Base-by-base conservation (phyloP, 495 filamentous ascomycete genomes). In the Talaromyces trachyspermus region DNA sequence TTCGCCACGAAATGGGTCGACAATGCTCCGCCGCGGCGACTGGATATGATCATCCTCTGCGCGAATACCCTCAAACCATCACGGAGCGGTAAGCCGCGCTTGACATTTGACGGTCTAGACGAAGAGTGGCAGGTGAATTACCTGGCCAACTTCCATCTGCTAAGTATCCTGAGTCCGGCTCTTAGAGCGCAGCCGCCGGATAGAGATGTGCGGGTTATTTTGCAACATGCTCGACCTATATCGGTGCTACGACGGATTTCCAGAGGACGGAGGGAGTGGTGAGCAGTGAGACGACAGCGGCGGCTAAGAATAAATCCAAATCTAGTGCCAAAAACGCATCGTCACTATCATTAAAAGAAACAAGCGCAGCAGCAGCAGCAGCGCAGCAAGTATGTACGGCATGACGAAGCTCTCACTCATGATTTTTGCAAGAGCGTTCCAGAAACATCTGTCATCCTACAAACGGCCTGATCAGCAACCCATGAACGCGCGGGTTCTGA, bases 1-100 rank as follows among this genome's bases (percentile, higher is more conserved):
- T 99, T 99, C 59, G 92, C 92, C n/a, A 99, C 92, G 2, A 89
- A 89, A 68, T 99, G 94, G 89, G 85, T 97, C 54, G 90, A 99
- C 64, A 99, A 97, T 61, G 78, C 82, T 22, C 90, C 94, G 0
- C 85, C 89, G 17, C 79, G 92, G 29, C 79, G 92, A n/a, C 71
- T 99, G 4, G 92, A 99, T 63, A 88, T 91, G 81, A 68, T 99
- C 18, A 80, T 99, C 36, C 75, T 96, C 14, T 94, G 88, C 63
- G 92, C 80, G 3, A 81, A 82, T 27, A 83, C 83, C 1, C 55
- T 59, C 1, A 63, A 85, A 32, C 91, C 85, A 0, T 79, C 89
- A 1, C 77, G 71, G 2, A 78, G 77, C 6, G 64, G 70, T 15
- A 59, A 70, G 30, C 62, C 76, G 10, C 60, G 55, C 0, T 63